Percentiles rank a stretch among this genome's conserved stretches.
These are phyloP conservation scores for Toxoplasma gondii DNA, from an alignment of 169 alveolate species.

Conservation along the genomic window DNA sequence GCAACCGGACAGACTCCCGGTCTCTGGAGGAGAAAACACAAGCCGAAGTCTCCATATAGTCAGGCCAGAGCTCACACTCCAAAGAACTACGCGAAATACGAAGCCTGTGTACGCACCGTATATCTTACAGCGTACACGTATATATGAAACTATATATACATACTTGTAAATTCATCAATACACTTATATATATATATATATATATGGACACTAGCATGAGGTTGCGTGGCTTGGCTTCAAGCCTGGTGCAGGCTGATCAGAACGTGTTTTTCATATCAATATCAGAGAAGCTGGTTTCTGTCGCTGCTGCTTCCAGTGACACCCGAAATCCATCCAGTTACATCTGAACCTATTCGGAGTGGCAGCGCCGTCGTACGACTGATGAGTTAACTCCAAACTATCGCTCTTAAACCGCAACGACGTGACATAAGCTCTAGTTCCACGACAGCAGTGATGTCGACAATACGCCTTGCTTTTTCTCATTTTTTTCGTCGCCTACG, in stretches of 20 bases:
- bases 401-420: too few species aligned
- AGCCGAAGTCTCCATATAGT: not conserved
- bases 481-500: not conserved
- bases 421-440: too few species aligned
- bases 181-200: not conserved
- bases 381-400: too few species aligned
- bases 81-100: too few species aligned
- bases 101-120: too few species aligned
- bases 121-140: not conserved
- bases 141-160: not conserved
- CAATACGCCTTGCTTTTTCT: too few species aligned
- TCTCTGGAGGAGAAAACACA: not conserved
- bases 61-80: not conserved
- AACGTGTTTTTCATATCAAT: too few species aligned
- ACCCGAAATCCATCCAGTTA: not conserved
- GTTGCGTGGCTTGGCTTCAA: not conserved
- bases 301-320: not conserved
- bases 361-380: too few species aligned
- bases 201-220: not conserved
- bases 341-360: too few species aligned
- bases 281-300: not conserved
- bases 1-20: constrained; percentile 8
- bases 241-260: not conserved
- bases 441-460: too few species aligned
- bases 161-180: not conserved